These are phyloP conservation scores for Aspergillus ellipticus DNA, from an alignment of 495 filamentous ascomycete species.

Conservation along the genomic window DNA sequence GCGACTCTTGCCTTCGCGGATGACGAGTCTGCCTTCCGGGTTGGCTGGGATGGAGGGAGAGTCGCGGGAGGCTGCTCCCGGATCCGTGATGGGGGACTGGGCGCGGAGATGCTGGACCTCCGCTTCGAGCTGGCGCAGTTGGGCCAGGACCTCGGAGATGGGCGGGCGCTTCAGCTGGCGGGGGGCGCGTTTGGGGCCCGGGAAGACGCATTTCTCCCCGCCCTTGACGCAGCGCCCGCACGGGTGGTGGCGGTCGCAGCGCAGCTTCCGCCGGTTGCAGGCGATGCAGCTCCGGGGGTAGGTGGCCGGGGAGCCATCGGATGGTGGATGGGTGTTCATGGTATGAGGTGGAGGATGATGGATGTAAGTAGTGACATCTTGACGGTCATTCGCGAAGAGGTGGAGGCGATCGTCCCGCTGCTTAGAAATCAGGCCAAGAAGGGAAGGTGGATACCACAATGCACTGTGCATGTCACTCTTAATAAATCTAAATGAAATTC, in stretches of 20 bases:
- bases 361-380: too few species aligned
- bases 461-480: too few species aligned
- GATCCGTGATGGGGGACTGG: neutral
- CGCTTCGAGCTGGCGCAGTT: slow-evolving; percentile 64
- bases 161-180: slow-evolving; percentile 53
- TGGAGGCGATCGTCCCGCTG: too few species aligned
- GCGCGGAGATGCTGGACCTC: slow-evolving; percentile 57
- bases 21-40: slow-evolving; percentile 57
- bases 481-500: too few species aligned
- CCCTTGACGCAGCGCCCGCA: slow-evolving; percentile 70
- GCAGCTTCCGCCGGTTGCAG: slow-evolving; percentile 27
- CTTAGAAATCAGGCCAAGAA: too few species aligned
- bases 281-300: slow-evolving; percentile 10
- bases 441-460: too few species aligned
- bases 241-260: slow-evolving; percentile 42
- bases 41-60: neutral
- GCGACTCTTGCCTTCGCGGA: slow-evolving; percentile 64
- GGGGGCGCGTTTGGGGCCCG: slow-evolving; percentile 64
- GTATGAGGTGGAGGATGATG: too few species aligned
- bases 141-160: slow-evolving; percentile 58
- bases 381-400: too few species aligned
- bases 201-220: slow-evolving; percentile 54
- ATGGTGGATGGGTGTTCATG: neutral
- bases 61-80: neutral
- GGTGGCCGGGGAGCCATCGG: neutral